These are phyloP conservation scores for Diatrype stigma DNA, from an alignment of 2,329 filamentous ascomycete species.

Conservation along the genomic window DNA sequence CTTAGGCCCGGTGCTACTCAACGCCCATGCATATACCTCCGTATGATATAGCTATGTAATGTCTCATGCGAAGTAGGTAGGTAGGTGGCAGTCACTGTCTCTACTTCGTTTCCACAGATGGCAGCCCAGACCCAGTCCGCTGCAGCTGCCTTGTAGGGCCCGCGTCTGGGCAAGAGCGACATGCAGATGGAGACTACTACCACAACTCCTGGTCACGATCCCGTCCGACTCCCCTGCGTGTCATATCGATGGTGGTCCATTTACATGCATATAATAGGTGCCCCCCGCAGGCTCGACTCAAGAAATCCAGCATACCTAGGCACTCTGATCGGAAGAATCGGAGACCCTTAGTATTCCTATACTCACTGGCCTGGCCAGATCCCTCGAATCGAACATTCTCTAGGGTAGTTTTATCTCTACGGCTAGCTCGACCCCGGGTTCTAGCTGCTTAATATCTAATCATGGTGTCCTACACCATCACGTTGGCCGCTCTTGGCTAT, in stretches of 20 bases:
- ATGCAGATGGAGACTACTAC: not conserved
- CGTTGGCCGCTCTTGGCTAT: slow-evolving; percentile 15
- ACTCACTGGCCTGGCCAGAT: no score
- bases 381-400: slow-evolving; percentile 1
- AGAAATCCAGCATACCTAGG: no score
- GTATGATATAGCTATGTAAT: not conserved
- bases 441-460: slow-evolving; percentile 5
- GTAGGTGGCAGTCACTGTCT: not conserved
- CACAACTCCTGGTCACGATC: not conserved
- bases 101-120: not conserved
- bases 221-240: not conserved
- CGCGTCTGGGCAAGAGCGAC: not conserved
- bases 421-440: not conserved
- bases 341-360: no score
- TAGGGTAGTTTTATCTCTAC: slow-evolving; percentile 7
- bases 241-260: not conserved
- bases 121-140: not conserved
- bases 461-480: slow-evolving; percentile 21
- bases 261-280: not conserved
- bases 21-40: not conserved
- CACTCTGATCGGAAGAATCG: no score
- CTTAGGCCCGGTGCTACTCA: not conserved
- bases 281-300: no score
- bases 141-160: slow-evolving; percentile 1
- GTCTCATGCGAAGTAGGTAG: not conserved